Conservation (phyloP, 116 monocot species). For the Iris pallida region DNA sequence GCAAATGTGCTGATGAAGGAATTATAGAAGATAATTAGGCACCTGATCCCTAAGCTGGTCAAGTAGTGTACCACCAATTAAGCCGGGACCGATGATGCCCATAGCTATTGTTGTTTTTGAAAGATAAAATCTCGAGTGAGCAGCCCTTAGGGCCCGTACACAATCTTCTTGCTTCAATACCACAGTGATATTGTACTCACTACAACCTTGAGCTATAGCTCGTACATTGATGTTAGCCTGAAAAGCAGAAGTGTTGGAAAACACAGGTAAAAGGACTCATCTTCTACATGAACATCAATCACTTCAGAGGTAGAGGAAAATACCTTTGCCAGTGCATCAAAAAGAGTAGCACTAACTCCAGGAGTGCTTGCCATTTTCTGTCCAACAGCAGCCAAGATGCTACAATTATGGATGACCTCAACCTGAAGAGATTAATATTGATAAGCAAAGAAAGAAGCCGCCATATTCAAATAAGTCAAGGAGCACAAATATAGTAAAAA, state of each 20-base stretch:
- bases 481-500: not conserved
- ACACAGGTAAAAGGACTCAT: too few species aligned
- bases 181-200: conserved; percentile 96
- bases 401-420: conserved; percentile 77
- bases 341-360: conserved; percentile 97
- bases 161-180: conserved; percentile 90
- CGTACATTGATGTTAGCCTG: conserved; percentile 93
- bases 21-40: not conserved
- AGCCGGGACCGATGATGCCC: conserved; percentile 93
- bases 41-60: conserved; percentile 97
- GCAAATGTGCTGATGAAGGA: too few species aligned
- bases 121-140: conserved; percentile 89
- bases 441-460: not conserved
- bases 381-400: conserved; percentile 94
- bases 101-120: conserved; percentile 88
- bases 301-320: not conserved
- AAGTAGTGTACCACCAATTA: conserved; percentile 86
- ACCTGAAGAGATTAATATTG: conserved; percentile 42
- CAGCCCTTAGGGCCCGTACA: conserved; percentile 74
- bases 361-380: conserved; percentile 98
- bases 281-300: not conserved
- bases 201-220: conserved; percentile 98
- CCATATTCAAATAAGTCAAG: not conserved
- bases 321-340: conserved; percentile 98
- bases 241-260: not conserved